Evolutionary conservation across 208 protist genomes (phyloP).

Genomic region (Zelonia costaricensis): DNA sequence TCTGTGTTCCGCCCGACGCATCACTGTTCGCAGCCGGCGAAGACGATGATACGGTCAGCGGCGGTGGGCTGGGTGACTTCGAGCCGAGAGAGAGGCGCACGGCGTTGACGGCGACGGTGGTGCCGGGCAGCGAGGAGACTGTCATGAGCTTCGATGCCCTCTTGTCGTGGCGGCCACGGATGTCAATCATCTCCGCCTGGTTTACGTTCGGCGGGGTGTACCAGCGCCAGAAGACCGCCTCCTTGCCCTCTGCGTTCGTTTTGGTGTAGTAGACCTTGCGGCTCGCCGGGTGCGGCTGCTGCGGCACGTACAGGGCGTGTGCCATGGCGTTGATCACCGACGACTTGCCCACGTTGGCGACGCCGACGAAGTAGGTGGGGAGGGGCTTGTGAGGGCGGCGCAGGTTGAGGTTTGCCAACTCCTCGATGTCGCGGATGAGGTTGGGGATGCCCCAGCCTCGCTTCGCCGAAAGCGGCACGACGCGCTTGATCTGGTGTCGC

Average conservation of each 20-base stretch:
- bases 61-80: too few relatives aligned
- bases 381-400: conserved; percentile 68
- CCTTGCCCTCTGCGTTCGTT: conserved; percentile 54
- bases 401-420: conserved; percentile 80
- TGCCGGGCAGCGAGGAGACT: conserved; percentile 88
- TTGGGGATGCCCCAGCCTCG: conserved; percentile 89
- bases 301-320: conserved; percentile 81
- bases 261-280: conserved; percentile 89
- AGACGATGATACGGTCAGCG: background rate
- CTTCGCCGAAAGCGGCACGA: conserved; percentile 87
- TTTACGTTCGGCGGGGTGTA: conserved; percentile 90
- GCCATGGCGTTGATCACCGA: conserved; percentile 93
- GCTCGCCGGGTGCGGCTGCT: conserved; percentile 87
- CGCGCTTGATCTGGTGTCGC: conserved; percentile 62
- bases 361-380: conserved; percentile 89
- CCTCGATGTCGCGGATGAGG: conserved; percentile 74
- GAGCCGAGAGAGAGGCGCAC: conserved; percentile 72
- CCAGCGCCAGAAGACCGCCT: conserved; percentile 87
- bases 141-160: conserved; percentile 88
- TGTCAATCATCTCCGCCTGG: conserved; percentile 89
- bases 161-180: conserved; percentile 85
- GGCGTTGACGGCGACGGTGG: conserved; percentile 81
- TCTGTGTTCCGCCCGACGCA: conserved; percentile 18
- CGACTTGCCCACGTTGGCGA: conserved; percentile 92
- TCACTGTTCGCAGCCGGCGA: background rate